Evolutionary conservation across 2,329 filamentous ascomycete species (phyloP), one percentile per base, ranked within the genome.

Genomic region (Fusarium sp.): DNA sequence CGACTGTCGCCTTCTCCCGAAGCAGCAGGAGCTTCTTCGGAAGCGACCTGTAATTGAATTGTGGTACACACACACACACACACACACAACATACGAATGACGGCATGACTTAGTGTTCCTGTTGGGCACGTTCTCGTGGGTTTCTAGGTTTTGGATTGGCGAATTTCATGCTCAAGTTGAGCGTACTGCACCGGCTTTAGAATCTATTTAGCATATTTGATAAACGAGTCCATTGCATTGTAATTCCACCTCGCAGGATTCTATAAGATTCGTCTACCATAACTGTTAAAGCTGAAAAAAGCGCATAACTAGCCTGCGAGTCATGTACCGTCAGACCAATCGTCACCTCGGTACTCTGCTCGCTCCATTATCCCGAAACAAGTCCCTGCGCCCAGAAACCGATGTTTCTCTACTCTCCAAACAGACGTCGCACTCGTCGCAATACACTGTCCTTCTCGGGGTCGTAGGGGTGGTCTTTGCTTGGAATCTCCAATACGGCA

Each of bases 391-490:
- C 48, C 49, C 2, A 37, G 17, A 27, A 49, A 44, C 48, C 30
- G 9, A 17, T 20, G 10, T 30, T 30, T 37, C 25, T 41, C 78
- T 87, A 94, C 82, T 94, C 88, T 72, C 88, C 88, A 81, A 90
- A 90, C 57, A 88, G 70, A 61, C 86, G 83, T 65, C 86, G 83
- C 45, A 99, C 96, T 71, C 96, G 87, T 82, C 94, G 92, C 81
- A 99, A 80, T 43, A 99, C 95, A 77, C 95, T 98, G 80, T 99
- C 96, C 84, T 99, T 99, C 82, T 99, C 96, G 0, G 96, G 96
- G 75, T 99, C 95, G 77, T 99, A 99, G 3, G 96, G 96, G 79
- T 99, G 96, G 79, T 99, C 96, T 85, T 99, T 99, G 82, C 93
- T 97, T 23, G 96, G 96, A 64, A 99, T 98, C 81, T 99, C 96